phyloP scores from a whole-genome alignment of 2,329 filamentous ascomycete genomes.

The Pseudocercospora fijiensis region DNA sequence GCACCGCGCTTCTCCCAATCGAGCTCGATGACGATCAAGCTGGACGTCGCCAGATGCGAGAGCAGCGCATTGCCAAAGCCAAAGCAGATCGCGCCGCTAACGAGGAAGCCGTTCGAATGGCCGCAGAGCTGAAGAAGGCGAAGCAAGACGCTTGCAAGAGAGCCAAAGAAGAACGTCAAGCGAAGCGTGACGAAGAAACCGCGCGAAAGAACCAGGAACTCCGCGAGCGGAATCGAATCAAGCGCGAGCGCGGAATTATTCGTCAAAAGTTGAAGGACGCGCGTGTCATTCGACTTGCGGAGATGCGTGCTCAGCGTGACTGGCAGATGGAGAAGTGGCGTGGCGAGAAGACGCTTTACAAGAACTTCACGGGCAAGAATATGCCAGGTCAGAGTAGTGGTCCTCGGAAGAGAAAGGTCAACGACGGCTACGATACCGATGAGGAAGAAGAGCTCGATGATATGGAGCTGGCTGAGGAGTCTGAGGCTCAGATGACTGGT shows the following conservation, averaged over 20 bases:
- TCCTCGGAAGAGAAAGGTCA: slow-evolving; percentile 11
- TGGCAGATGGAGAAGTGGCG: slow-evolving; percentile 24
- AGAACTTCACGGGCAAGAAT: slow-evolving; percentile 22
- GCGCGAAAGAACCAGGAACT: slow-evolving; percentile 19
- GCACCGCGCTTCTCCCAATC: slow-evolving; percentile 48
- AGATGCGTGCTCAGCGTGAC: slow-evolving; percentile 23
- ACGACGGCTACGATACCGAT: slow-evolving; percentile 15
- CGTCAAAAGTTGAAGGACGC: slow-evolving; percentile 11
- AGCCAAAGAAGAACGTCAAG: slow-evolving; percentile 15
- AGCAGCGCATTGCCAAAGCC: slow-evolving; percentile 31
- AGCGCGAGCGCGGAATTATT: slow-evolving; percentile 21
- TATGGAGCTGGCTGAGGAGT: slow-evolving; percentile 11
- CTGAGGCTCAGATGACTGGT: slow-evolving; percentile 8
- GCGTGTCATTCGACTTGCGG: slow-evolving; percentile 12
- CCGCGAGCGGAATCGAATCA: slow-evolving; percentile 19
- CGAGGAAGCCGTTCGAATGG: slow-evolving; percentile 17
- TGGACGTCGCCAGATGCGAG: slow-evolving; percentile 38
- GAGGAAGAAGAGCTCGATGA: slow-evolving; percentile 17
- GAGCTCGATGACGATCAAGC: slow-evolving; percentile 45
- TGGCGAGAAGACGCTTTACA: slow-evolving; percentile 25
- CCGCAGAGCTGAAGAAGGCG: slow-evolving; percentile 25
- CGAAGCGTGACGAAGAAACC: slow-evolving; percentile 10
- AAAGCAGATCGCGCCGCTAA: slow-evolving; percentile 29
- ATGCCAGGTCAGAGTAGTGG: slow-evolving; percentile 7
- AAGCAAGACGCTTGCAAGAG: slow-evolving; percentile 22